Evolutionary conservation across 257 asterid genomes (phyloP).

Genomic region (Ballota nigra): DNA sequence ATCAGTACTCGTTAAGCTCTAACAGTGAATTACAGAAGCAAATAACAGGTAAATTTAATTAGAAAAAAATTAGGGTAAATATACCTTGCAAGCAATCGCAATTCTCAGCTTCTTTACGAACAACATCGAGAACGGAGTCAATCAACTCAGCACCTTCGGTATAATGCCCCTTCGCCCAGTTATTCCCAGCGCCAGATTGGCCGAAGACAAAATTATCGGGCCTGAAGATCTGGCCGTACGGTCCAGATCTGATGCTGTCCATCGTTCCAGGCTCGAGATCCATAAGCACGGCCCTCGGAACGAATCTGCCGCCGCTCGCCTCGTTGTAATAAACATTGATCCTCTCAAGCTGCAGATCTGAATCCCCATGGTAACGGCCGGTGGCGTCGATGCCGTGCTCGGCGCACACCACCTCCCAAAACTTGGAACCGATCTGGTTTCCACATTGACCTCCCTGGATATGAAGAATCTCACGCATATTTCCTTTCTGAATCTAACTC

Average conservation of each 20-base stretch:
- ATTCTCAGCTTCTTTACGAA: constrained; percentile 47
- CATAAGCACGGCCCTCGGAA: constrained; percentile 49
- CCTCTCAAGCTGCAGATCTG: constrained; percentile 46
- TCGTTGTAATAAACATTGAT: constrained; percentile 48
- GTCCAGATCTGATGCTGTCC: constrained; percentile 47
- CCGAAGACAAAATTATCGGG: constrained; percentile 46
- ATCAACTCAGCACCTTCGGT: constrained; percentile 52
- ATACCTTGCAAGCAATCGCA: constrained; percentile 47
- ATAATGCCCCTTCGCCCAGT: constrained; percentile 42
- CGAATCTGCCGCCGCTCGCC: constrained; percentile 45
- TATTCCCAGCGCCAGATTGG: constrained; percentile 39
- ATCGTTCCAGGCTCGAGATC: constrained; percentile 56
- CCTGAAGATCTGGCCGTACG: constrained; percentile 40
- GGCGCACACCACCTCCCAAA: constrained; percentile 51
- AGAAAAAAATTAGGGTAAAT: neutral
- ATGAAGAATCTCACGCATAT: constrained; percentile 53
- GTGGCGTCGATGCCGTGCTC: constrained; percentile 54
- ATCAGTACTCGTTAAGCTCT: neutral
- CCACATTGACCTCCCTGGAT: constrained; percentile 58
- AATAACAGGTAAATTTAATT: neutral
- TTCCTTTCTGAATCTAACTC: neutral
- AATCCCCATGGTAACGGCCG: constrained; percentile 43
- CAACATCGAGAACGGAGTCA: constrained; percentile 51
- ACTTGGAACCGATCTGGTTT: constrained; percentile 52
- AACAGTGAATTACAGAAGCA: neutral